Conservation (phyloP, 2,329 filamentous ascomycete genomes). For the Dactylellina haptotyla region DNA sequence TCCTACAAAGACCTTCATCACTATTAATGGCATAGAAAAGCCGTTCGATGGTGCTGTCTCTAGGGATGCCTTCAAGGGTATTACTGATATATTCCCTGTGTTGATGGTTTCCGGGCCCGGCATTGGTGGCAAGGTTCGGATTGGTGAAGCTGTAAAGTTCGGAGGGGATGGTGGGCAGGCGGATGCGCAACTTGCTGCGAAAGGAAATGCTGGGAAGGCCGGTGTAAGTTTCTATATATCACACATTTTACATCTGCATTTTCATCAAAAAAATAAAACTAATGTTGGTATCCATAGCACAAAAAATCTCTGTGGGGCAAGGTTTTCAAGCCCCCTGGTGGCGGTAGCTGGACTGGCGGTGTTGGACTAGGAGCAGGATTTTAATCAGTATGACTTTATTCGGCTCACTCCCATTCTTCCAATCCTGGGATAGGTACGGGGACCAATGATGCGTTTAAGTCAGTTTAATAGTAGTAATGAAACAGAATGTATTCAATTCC, state of each 20-base stretch:
- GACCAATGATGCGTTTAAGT: too few species aligned
- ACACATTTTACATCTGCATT: neutral
- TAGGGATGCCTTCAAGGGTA: slow-evolving; percentile 21
- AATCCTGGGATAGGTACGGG: too few species aligned
- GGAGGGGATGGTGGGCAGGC: slow-evolving; percentile 26
- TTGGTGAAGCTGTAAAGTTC: slow-evolving; percentile 46
- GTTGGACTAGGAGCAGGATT: slow-evolving; percentile 9
- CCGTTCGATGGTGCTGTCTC: slow-evolving; percentile 21
- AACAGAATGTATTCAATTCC: too few species aligned
- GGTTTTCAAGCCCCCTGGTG: slow-evolving; percentile 28
- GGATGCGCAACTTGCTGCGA: slow-evolving; percentile 40
- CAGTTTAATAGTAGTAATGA: too few species aligned
- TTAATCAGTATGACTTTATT: too few species aligned
- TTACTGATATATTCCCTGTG: slow-evolving; percentile 45
- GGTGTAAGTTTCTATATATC: slow-evolving; percentile 14
- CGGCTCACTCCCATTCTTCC: too few species aligned
- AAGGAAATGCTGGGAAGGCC: slow-evolving; percentile 31
- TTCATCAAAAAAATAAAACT: neutral
- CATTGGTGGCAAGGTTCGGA: slow-evolving; percentile 39
- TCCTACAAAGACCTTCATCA: slow-evolving; percentile 42
- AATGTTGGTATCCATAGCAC: neutral
- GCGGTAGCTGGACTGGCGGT: slow-evolving; percentile 38
- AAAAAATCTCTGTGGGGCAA: slow-evolving; percentile 37
- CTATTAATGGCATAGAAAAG: slow-evolving; percentile 40
- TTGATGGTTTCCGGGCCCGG: slow-evolving; percentile 43